Conservation (phyloP, 2,329 filamentous ascomycete genomes). For the Clonostachys sp. region DNA sequence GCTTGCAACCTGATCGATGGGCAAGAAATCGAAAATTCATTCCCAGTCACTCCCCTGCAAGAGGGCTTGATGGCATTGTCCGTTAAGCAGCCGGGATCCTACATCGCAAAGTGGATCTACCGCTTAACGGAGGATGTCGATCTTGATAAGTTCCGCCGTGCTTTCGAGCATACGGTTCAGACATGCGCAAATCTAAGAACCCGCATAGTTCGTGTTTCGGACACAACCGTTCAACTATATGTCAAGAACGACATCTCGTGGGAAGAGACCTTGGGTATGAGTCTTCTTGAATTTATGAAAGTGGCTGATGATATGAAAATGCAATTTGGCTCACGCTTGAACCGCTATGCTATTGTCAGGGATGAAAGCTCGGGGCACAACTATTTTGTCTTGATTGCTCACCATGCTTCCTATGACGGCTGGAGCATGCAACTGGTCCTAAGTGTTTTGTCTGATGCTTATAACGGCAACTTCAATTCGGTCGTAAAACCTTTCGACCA, state of each 20-base stretch:
- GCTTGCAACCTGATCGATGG: not conserved
- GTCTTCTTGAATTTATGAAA: not conserved
- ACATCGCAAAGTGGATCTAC: slow-evolving; percentile 22
- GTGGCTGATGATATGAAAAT: not conserved
- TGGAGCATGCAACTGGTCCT: not conserved
- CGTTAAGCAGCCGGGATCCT: slow-evolving; percentile 24
- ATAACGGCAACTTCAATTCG: slow-evolving; percentile 1
- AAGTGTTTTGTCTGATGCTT: slow-evolving; percentile 1
- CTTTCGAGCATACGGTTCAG: slow-evolving; percentile 13
- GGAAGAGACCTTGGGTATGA: not conserved
- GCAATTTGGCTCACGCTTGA: slow-evolving; percentile 5
- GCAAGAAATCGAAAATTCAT: slow-evolving; percentile 19
- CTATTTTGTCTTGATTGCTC: slow-evolving; percentile 13
- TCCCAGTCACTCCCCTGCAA: slow-evolving; percentile 33
- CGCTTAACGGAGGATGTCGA: slow-evolving; percentile 10
- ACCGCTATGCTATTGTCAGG: slow-evolving; percentile 2
- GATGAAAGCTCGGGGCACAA: not conserved
- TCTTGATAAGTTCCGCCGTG: slow-evolving; percentile 13
- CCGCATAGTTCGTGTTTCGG: slow-evolving; percentile 2
- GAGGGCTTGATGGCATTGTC: slow-evolving; percentile 31
- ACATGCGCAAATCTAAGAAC: slow-evolving; percentile 5
- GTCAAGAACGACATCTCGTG: not conserved
- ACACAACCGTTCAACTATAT: not conserved
- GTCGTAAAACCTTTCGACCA: slow-evolving; percentile 2
- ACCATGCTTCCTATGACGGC: slow-evolving; percentile 5